Evolutionary conservation across 495 filamentous ascomycete species (phyloP), one percentile per base, ranked within the genome.

Genomic region (Penicillium bovifimosum): DNA sequence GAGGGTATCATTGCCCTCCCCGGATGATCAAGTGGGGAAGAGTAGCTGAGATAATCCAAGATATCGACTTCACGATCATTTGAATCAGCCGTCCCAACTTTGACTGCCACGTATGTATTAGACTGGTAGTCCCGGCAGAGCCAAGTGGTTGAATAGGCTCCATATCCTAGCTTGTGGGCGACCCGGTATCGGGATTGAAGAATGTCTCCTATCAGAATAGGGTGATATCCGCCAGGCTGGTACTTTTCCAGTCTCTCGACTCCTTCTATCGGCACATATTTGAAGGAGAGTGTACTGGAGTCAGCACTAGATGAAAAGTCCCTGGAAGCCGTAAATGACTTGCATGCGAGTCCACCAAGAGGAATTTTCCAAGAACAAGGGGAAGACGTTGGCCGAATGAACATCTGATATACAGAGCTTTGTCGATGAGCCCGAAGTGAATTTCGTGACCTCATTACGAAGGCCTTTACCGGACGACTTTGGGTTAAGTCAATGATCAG

Each of bases 81-180:
- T 18, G 60, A 53, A 5, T 60, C 40, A 1, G 40, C 56, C 3
- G 56, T 59, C 9, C 53, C 48, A 24, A 66, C 57, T 50, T 70
- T 68, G 26, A 66, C 20, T 16, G 65, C 65, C 10, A 68, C 65
- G 36, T 63, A 53, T 38, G 32, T 46, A 24, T 38, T 31, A 33
- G 28, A 31, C 41, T 44, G 14, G 26, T 44, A 32, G 41, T 44
- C 41, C 9, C 14, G 27, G 14, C 41, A 44, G 28, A 70, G 50
- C 64, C 64, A 69, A 8, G 47, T 58, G 0, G 66, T 67, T 10
- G 60, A 61, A 24, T 58, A 60, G 1, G 53, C 16, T 33, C 62
- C 62, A 33, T 56, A 60, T 10, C 62, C 73, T 26, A 76, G 62
- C 54, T 74, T 75, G 50, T 74, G 63, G 16, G 72, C 50, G 29